Evolutionary conservation across 2,329 filamentous ascomycete genomes (phyloP).

Genomic region (Westerdykella aurantiaca): DNA sequence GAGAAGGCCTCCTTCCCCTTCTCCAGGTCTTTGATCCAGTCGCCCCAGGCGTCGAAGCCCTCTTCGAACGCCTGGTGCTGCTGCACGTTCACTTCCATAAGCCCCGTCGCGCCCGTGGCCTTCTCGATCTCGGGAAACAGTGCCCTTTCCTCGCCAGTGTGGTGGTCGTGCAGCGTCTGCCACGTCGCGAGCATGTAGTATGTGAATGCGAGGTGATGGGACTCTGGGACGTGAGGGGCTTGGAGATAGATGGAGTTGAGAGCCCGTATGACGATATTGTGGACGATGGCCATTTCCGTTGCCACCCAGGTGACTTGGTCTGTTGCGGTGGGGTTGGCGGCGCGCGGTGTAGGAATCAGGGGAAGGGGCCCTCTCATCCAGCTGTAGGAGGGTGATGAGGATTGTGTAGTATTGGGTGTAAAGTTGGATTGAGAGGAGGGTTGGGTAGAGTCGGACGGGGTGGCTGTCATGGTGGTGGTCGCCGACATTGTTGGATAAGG

Average conservation of each 20-base stretch:
- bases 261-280: conserved; percentile 59
- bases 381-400: not conserved
- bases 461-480: not conserved
- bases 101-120: conserved; percentile 45
- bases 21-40: too few relatives aligned
- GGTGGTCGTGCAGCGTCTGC: conserved; percentile 55
- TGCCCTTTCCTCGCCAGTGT: conserved; percentile 54
- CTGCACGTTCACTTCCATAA: conserved; percentile 50
- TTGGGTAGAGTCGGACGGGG: not conserved
- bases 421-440: too few relatives aligned
- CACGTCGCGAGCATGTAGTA: conserved; percentile 55
- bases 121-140: conserved; percentile 53
- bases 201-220: conserved; percentile 54
- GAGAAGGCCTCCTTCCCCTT: conserved; percentile 8
- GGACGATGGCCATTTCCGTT: conserved; percentile 56
- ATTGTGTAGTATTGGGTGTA: too few relatives aligned
- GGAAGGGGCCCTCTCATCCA: conserved; percentile 13
- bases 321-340: conserved; percentile 12
- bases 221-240: conserved; percentile 45
- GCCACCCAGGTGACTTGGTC: conserved; percentile 56
- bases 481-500: conserved; percentile 3
- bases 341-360: conserved; percentile 9
- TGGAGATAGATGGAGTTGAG: conserved; percentile 61
- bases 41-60: conserved; percentile 34
- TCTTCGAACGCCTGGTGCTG: conserved; percentile 53